These are phyloP conservation scores for Nicotiana paniculata DNA, from an alignment of 257 asterid species.

Conservation along the genomic window DNA sequence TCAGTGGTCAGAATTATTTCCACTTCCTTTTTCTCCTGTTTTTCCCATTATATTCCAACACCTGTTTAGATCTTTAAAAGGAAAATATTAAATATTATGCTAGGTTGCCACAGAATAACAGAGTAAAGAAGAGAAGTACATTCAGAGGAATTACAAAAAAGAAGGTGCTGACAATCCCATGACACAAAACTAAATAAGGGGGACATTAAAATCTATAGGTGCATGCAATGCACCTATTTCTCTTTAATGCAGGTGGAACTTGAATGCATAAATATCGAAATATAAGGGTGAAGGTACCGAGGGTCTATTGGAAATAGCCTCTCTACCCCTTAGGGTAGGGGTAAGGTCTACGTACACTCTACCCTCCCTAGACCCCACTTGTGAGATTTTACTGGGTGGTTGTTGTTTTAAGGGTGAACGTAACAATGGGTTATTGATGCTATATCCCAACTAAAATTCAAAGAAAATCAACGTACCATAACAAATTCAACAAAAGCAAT, in stretches of 20 bases:
- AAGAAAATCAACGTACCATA: slow-evolving; percentile 42
- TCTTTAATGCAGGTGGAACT: background rate
- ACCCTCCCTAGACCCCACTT: too few species aligned
- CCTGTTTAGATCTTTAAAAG: background rate
- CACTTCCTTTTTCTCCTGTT: background rate
- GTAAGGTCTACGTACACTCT: too few species aligned
- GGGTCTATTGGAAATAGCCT: too few species aligned
- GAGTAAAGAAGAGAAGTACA: background rate
- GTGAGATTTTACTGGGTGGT: too few species aligned
- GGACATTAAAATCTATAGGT: background rate
- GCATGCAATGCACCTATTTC: background rate
- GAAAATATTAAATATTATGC: background rate
- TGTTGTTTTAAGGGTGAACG: background rate
- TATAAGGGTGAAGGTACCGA: background rate
- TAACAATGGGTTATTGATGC: background rate
- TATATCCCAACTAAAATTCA: background rate
- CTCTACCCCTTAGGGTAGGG: too few species aligned
- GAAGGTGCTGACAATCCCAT: background rate
- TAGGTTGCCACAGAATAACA: background rate
- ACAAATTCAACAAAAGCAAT: slow-evolving; percentile 87
- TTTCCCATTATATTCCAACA: background rate
- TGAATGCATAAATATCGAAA: too few species aligned
- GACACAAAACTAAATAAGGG: background rate
- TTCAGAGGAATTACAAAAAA: background rate
- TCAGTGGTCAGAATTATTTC: background rate